These are phyloP conservation scores for Boletus eberwhitei DNA, from an alignment of 768 basidiomycete genomes.

Conservation along the genomic window DNA sequence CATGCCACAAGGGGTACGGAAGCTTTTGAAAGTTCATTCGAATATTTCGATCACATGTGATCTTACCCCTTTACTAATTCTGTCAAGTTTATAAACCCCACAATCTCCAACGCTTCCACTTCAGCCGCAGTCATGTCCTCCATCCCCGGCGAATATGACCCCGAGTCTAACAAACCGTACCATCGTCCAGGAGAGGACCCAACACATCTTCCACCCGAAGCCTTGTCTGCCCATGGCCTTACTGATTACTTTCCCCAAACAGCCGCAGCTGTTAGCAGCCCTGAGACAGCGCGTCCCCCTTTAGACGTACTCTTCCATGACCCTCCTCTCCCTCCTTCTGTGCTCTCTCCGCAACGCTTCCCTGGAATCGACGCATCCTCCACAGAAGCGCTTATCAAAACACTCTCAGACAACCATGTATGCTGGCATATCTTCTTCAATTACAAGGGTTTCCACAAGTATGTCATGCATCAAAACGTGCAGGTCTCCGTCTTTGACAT, in stretches of 20 bases:
- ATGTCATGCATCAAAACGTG: constrained; percentile 3
- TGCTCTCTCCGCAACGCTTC: constrained; percentile 32
- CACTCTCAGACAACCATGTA: constrained; percentile 49
- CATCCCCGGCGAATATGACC: constrained; percentile 6
- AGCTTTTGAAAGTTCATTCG: no score
- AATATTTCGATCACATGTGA: not conserved
- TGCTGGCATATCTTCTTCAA: constrained; percentile 58
- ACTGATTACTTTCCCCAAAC: constrained; percentile 18
- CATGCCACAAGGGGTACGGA: no score
- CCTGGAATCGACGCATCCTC: constrained; percentile 38
- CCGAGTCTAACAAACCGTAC: constrained; percentile 9
- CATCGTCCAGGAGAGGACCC: constrained; percentile 20
- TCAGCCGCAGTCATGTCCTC: constrained; percentile 10
- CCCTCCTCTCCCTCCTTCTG: constrained; percentile 29
- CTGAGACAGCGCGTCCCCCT: constrained; percentile 4
- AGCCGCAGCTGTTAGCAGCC: constrained; percentile 10
- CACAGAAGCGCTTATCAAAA: constrained; percentile 37
- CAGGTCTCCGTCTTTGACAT: constrained; percentile 19
- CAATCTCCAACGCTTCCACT: not conserved
- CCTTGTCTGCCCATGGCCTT: constrained; percentile 21
- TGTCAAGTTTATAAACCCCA: not conserved
- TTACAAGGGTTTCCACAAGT: constrained; percentile 33
- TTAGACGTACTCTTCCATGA: constrained; percentile 20
- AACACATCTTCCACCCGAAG: constrained; percentile 16
- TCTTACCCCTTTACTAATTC: not conserved